A percentile compares a stretch with the other conserved stretches of the same genome.
Conservation (phyloP, 1,284 basidiomycete species). For the Apiotrichum sp. region DNA sequence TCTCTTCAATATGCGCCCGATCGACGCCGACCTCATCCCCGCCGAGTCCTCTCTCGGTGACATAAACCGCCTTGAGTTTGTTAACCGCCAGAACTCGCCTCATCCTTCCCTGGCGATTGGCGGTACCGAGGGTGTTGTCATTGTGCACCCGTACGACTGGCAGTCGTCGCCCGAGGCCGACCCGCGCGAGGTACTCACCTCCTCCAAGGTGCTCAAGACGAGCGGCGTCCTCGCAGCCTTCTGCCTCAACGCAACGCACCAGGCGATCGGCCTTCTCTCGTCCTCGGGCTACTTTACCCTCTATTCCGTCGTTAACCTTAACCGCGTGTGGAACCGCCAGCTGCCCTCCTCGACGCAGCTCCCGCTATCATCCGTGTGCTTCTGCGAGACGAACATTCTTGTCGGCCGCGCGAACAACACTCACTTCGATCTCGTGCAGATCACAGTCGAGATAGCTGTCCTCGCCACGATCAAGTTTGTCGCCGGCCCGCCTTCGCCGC, state of each 20-base stretch:
- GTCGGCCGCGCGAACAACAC: slow-evolving; percentile 36
- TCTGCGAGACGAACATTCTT: slow-evolving; percentile 38
- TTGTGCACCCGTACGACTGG: slow-evolving; percentile 22
- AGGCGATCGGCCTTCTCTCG: slow-evolving; percentile 37
- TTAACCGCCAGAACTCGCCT: slow-evolving; percentile 21
- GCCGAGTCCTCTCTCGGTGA: slow-evolving; percentile 17
- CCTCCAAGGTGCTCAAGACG: slow-evolving; percentile 28
- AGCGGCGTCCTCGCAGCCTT: slow-evolving; percentile 31
- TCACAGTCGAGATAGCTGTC: slow-evolving; percentile 32
- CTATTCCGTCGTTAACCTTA: slow-evolving; percentile 27
- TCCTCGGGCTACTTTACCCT: slow-evolving; percentile 26
- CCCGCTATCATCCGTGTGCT: slow-evolving; percentile 27
- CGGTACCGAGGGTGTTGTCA: slow-evolving; percentile 31
- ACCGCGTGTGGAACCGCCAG: slow-evolving; percentile 36
- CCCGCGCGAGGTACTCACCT: slow-evolving; percentile 11
- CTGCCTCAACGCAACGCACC: slow-evolving; percentile 35
- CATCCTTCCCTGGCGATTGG: slow-evolving; percentile 28
- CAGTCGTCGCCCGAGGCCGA: slow-evolving; percentile 5
- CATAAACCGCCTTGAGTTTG: slow-evolving; percentile 32
- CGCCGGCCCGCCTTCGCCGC: slow-evolving; percentile 15
- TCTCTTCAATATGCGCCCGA: slow-evolving; percentile 16
- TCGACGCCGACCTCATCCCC: slow-evolving; percentile 3
- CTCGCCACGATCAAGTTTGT: slow-evolving; percentile 33
- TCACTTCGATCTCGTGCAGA: slow-evolving; percentile 37
- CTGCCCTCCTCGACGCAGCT: slow-evolving; percentile 22